phyloP scores from a whole-genome alignment of 192 early-diverging fungal species.

The Coemansia umbellata region DNA sequence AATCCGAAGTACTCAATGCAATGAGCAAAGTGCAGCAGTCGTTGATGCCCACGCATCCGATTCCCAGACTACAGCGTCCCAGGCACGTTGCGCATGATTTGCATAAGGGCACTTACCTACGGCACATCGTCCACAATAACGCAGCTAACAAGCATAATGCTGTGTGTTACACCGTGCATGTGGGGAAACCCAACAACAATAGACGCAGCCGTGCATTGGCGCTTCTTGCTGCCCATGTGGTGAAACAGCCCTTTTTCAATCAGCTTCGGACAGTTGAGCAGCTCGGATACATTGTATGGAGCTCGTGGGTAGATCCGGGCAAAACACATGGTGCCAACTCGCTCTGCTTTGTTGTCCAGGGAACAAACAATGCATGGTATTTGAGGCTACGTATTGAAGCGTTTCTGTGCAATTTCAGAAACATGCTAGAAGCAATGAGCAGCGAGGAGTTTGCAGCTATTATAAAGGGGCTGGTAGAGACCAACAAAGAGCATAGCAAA shows the following conservation, averaged over 20 bases:
- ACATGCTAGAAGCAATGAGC: conserved; percentile 52
- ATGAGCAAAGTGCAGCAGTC: background rate
- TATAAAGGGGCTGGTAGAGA: conserved; percentile 53
- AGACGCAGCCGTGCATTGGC: conserved; percentile 54
- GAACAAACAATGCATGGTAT: conserved; percentile 70
- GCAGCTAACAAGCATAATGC: conserved; percentile 67
- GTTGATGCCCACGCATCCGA: background rate
- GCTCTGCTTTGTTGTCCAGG: conserved; percentile 73
- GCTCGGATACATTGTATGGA: conserved; percentile 61
- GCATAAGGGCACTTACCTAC: conserved; percentile 9
- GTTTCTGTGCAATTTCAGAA: conserved; percentile 61
- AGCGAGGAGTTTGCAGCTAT: conserved; percentile 57
- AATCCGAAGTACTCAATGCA: background rate
- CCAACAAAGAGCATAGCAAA: conserved; percentile 60
- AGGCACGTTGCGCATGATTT: background rate
- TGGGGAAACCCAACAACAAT: conserved; percentile 58
- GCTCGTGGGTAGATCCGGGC: conserved; percentile 11
- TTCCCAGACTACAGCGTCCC: background rate
- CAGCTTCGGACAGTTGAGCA: conserved; percentile 84
- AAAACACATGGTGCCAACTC: background rate
- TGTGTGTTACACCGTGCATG: conserved; percentile 73
- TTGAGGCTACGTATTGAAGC: conserved; percentile 72
- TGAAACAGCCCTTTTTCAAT: conserved; percentile 78
- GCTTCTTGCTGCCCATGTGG: conserved; percentile 68
- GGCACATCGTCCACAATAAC: background rate